A percentile compares a stretch with the other conserved stretches of the same genome.
These are phyloP conservation scores for Fragilariopsis cylindrus DNA, from an alignment of 108 stramenopile genomes.

Conservation along the genomic window DNA sequence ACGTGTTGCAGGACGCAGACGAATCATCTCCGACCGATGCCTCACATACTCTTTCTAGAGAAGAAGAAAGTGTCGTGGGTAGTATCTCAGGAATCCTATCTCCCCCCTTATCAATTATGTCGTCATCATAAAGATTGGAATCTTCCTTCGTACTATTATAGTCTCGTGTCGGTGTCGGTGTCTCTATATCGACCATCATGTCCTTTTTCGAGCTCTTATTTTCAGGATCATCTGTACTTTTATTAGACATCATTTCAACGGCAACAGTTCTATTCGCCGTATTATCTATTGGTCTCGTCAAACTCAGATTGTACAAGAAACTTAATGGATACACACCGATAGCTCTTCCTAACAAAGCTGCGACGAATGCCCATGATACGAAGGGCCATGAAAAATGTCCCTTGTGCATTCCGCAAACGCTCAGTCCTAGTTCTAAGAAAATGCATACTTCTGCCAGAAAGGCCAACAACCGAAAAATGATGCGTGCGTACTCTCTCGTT, in stretches of 20 bases:
- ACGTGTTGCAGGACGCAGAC: background rate
- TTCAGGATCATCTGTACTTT: background rate
- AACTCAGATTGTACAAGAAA: constrained; percentile 34
- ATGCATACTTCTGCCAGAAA: constrained; percentile 76
- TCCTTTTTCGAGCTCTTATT: background rate
- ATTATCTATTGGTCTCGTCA: constrained; percentile 13
- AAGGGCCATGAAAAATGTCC: constrained; percentile 44
- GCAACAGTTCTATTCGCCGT: background rate
- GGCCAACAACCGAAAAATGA: constrained; percentile 51
- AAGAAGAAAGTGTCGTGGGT: background rate
- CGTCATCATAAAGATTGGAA: too few species aligned
- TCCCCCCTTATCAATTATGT: background rate
- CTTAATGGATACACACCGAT: constrained; percentile 62
- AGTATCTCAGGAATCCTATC: background rate
- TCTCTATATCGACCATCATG: background rate
- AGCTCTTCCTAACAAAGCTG: constrained; percentile 64
- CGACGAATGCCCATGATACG: constrained; percentile 51
- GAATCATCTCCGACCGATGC: background rate
- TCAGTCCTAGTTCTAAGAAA: constrained; percentile 82
- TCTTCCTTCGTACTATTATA: background rate
- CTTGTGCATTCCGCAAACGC: constrained; percentile 43
- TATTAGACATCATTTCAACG: constrained; percentile 7
- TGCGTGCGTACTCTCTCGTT: constrained; percentile 39
- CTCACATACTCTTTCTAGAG: background rate
- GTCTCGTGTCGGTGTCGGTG: background rate